phyloP scores from a whole-genome alignment of 2,329 filamentous ascomycete genomes.

The Chaetoscypha palmicola region DNA sequence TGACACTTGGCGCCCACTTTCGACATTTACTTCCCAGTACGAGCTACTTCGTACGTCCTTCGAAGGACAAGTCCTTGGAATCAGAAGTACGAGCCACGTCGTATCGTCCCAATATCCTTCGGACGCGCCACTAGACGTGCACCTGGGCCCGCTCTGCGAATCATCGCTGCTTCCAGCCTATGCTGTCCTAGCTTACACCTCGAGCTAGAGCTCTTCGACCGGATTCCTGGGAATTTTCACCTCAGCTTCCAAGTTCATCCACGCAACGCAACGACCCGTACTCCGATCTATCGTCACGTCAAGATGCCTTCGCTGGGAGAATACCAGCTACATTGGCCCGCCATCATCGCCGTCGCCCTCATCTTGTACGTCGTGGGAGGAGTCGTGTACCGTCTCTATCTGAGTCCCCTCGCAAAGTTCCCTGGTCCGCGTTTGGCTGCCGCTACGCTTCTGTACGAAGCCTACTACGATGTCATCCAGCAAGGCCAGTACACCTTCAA shows the following conservation, averaged over 20 bases:
- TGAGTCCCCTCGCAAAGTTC: slow-evolving; percentile 17
- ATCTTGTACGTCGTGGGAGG: not conserved
- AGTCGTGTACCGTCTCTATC: slow-evolving; percentile 7
- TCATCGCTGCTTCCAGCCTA: not conserved
- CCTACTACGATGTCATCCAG: slow-evolving; percentile 21
- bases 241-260: not conserved
- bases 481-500: slow-evolving; percentile 16
- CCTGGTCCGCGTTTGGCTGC: slow-evolving; percentile 30
- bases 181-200: not conserved
- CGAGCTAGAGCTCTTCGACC: not conserved
- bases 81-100: too few species aligned
- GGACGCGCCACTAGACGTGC: not conserved
- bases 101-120: not conserved
- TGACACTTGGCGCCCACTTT: not conserved
- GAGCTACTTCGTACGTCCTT: too few species aligned
- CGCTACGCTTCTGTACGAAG: slow-evolving; percentile 22
- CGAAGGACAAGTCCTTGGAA: too few species aligned
- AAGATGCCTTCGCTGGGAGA: slow-evolving; percentile 4
- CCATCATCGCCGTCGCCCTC: not conserved
- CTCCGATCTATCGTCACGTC: not conserved
- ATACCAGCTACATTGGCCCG: slow-evolving; percentile 4
- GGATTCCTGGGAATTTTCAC: not conserved
- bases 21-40: not conserved
- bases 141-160: not conserved
- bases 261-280: too few species aligned